Evolutionary conservation across 371 early-diverging fungal species (phyloP).

Genomic region (Actinomucor elegans): DNA sequence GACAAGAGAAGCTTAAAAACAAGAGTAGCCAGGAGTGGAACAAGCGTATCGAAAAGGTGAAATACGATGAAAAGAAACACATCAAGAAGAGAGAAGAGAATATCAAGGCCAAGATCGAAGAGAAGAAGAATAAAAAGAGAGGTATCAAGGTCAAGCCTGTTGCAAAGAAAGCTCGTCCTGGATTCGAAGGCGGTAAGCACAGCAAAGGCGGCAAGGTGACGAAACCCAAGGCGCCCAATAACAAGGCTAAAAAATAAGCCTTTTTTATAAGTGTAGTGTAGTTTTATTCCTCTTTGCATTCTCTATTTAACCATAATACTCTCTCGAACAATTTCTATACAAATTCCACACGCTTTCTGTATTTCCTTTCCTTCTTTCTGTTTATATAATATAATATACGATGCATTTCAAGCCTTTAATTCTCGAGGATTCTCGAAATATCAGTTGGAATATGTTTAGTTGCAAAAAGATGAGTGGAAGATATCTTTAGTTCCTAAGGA

Average conservation of each 20-base stretch:
- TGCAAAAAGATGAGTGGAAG: no score
- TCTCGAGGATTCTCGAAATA: no score
- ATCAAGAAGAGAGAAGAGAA: slow-evolving; percentile 79
- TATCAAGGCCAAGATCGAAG: slow-evolving; percentile 65
- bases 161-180: slow-evolving; percentile 45
- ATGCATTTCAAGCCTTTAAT: no score
- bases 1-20: slow-evolving; percentile 78
- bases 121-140: slow-evolving; percentile 68
- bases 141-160: slow-evolving; percentile 54
- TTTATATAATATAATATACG: no score
- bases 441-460: no score
- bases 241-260: slow-evolving; percentile 27
- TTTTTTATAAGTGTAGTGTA: slow-evolving; percentile 7
- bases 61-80: slow-evolving; percentile 63
- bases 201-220: slow-evolving; percentile 39
- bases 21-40: slow-evolving; percentile 84
- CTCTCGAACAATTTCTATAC: neutral
- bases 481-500: no score
- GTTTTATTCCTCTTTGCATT: slow-evolving; percentile 4
- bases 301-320: slow-evolving; percentile 5
- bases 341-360: no score
- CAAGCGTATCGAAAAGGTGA: slow-evolving; percentile 71
- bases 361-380: no score
- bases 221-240: slow-evolving; percentile 21
- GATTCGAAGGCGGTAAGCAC: slow-evolving; percentile 48